phyloP scores from a whole-genome alignment of 192 early-diverging fungal genomes.

The Coemansia erecta region DNA sequence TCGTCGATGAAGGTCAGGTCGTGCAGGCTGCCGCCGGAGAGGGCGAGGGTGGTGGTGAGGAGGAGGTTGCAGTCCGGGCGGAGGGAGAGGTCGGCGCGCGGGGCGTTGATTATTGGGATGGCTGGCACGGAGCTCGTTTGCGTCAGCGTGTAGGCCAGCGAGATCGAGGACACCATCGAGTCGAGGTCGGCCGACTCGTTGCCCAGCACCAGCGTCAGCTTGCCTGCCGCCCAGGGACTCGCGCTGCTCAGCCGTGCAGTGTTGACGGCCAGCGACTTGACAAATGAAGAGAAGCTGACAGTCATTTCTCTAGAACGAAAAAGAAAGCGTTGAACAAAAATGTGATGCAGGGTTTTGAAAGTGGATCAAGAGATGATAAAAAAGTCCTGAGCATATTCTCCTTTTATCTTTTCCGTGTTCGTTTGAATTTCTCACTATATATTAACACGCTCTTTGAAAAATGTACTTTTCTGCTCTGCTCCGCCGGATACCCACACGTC shows the following conservation, averaged over 20 bases:
- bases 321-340: neutral
- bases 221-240: neutral
- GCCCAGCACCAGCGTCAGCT: conserved; percentile 44
- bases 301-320: conserved; percentile 3
- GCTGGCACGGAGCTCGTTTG: neutral
- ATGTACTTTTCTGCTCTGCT: too few relatives aligned
- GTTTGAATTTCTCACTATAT: too few relatives aligned
- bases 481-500: too few relatives aligned
- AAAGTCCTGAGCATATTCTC: neutral
- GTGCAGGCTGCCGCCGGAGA: conserved; percentile 4
- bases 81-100: conserved; percentile 29
- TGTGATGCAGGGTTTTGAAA: neutral
- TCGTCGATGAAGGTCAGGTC: conserved; percentile 44
- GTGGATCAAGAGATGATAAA: neutral
- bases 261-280: conserved; percentile 27
- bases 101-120: conserved; percentile 43
- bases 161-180: conserved; percentile 48
- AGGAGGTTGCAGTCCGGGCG: conserved; percentile 37
- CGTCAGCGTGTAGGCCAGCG: conserved; percentile 37
- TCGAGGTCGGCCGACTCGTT: conserved; percentile 55
- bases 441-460: too few relatives aligned
- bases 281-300: conserved; percentile 20
- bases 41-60: conserved; percentile 10
- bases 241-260: conserved; percentile 14
- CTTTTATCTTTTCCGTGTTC: too few relatives aligned